phyloP scores from a whole-genome alignment of 2,329 filamentous ascomycete genomes.

The Coniochaeta sp. region DNA sequence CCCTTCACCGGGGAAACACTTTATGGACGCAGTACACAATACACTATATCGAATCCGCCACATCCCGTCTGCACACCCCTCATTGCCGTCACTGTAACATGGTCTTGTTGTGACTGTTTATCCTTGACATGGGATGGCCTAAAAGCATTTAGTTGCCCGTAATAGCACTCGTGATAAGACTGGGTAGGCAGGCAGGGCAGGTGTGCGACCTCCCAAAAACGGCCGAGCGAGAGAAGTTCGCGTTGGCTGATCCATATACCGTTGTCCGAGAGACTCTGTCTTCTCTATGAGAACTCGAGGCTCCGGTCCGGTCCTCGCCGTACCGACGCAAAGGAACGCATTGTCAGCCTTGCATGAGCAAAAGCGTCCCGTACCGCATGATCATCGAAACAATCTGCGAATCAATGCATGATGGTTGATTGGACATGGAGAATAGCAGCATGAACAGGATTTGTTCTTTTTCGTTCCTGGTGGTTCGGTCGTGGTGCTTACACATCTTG shows the following conservation, averaged over 20 bases:
- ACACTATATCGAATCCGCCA: not conserved
- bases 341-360: slow-evolving; percentile 7
- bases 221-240: no score
- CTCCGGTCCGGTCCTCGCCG: not conserved
- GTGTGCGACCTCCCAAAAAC: no score
- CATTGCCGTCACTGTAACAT: not conserved
- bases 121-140: no score
- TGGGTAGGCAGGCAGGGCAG: no score
- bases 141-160: not conserved
- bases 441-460: not conserved
- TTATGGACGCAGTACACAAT: no score
- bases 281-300: not conserved
- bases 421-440: not conserved
- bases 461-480: not conserved
- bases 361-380: not conserved
- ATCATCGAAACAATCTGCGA: slow-evolving; percentile 2
- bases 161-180: not conserved
- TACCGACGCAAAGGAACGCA: not conserved
- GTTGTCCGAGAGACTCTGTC: no score
- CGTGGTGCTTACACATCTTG: not conserved
- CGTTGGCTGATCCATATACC: no score
- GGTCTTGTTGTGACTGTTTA: not conserved
- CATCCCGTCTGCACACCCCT: not conserved
- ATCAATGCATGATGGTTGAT: not conserved
- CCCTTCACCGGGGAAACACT: not conserved